Evolutionary conservation across 2,329 filamentous ascomycete species (phyloP), one percentile per base, ranked within the genome.

Genomic region (Alternaria incomplexa): DNA sequence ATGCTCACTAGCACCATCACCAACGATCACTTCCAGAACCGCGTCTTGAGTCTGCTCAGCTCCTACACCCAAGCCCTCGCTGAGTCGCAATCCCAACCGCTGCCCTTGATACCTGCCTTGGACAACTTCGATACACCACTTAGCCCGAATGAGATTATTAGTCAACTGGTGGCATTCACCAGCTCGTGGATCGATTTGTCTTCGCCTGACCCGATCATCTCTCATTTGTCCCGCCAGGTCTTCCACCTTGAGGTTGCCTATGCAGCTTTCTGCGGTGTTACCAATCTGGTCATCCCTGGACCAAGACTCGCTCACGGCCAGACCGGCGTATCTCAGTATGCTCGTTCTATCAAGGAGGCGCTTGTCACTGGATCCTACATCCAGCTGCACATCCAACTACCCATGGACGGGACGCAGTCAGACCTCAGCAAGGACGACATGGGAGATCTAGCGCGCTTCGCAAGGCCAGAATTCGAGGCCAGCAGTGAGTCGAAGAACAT

Each of bases 111-210:
- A 47, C 78, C 84, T 11, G 89, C 93, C 45, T 83, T 99, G 67
- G 92, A 90, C 1, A 90, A 93, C 11, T 87, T 91, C 64, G 94
- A 97, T 76, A 94, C 93, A 0, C 88, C 86, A 20, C 83, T 96
- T 58, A 88, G 88, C 52, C 92, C 92, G 6, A 87, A 86, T 61
- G 85, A 88, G 13, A 86, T 86, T 65, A 88, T 93, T 64, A 89
- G 89, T 66, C 91, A 93, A 56, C 84, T 96, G 62, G 86, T 96
- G 52, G 92, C 89, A 13, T 90, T 91, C 61, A 89, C 89, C n/a
- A 97, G 93, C 79, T 88, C 93, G 6, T 98, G 95, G 95, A 95
- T 97, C 69, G 94, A 98, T 76, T 83, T 98, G 12, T 91, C 90
- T 72, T 97, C 94, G 3, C 82, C 89, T 2, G 91, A 97, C 78